phyloP scores from a whole-genome alignment of 495 filamentous ascomycete genomes.

The Podospora didyma region DNA sequence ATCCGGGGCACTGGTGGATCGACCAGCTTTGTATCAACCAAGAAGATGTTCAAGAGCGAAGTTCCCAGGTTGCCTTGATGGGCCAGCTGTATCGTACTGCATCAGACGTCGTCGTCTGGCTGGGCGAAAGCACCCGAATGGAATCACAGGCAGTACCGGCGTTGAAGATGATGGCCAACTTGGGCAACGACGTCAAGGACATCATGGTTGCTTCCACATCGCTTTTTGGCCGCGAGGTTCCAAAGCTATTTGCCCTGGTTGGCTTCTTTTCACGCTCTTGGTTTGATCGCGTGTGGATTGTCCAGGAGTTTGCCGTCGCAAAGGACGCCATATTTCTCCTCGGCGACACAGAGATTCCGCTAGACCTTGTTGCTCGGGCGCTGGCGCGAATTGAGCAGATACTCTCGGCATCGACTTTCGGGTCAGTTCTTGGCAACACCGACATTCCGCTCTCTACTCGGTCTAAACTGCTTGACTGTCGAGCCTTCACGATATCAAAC shows the following conservation, averaged over 20 bases:
- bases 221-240: conserved; percentile 3
- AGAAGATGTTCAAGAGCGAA: conserved; percentile 10
- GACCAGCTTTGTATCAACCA: conserved; percentile 20
- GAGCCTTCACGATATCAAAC: neutral
- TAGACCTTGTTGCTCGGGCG: conserved; percentile 1
- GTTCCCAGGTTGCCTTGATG: conserved; percentile 20
- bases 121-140: conserved; percentile 10
- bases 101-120: conserved; percentile 12
- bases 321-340: neutral
- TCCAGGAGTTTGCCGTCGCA: conserved; percentile 22
- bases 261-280: conserved; percentile 12
- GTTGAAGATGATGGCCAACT: neutral
- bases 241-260: conserved; percentile 9
- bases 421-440: neutral
- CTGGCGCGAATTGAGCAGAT: neutral
- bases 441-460: neutral
- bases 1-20: conserved; percentile 14
- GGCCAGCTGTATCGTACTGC: conserved; percentile 10
- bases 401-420: neutral
- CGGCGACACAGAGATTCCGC: conserved; percentile 5
- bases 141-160: neutral
- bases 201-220: neutral
- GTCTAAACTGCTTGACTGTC: neutral
- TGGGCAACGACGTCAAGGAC: conserved; percentile 1
- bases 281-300: conserved; percentile 21